Percentiles rank a stretch among this genome's conserved stretches.
Evolutionary conservation across 805 yeast genomes (phyloP).

Genomic region (Schizosaccharomyces cryophilus): DNA sequence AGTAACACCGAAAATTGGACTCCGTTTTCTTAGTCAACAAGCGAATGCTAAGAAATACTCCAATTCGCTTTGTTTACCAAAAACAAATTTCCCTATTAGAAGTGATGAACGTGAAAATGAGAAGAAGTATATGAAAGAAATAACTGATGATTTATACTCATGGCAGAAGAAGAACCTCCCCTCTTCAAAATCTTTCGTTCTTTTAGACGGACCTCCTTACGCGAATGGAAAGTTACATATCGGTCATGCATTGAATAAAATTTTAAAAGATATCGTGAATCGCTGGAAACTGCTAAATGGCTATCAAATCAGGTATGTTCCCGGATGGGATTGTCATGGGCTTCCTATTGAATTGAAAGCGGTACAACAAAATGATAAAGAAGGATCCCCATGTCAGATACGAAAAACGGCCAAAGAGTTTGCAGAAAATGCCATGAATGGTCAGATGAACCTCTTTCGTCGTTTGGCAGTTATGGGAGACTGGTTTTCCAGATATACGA

Average conservation of each 20-base stretch:
- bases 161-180: conserved; percentile 22
- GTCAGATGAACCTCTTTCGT: conserved; percentile 40
- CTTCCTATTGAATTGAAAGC: conserved; percentile 87
- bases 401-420: conserved; percentile 41
- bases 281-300: conserved; percentile 44
- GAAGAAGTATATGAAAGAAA: conserved; percentile 23
- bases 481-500: conserved; percentile 47
- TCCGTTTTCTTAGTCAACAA: not conserved
- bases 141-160: conserved; percentile 36
- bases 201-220: conserved; percentile 97
- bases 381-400: conserved; percentile 23
- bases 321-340: conserved; percentile 99
- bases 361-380: conserved; percentile 21
- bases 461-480: conserved; percentile 65
- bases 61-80: conserved; percentile 25
- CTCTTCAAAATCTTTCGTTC: conserved; percentile 26
- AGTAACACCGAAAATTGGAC: no score
- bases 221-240: conserved; percentile 86
- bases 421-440: conserved; percentile 40
- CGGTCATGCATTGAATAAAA: conserved; percentile 65
- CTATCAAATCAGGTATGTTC: conserved; percentile 41
- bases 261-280: conserved; percentile 62
- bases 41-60: not conserved
- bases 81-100: conserved; percentile 40
- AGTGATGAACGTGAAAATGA: conserved; percentile 24